Percentiles rank a stretch among this genome's conserved stretches.
Evolutionary conservation across 768 basidiomycete genomes (phyloP).

Genomic region (Clitopilus hobsonii): DNA sequence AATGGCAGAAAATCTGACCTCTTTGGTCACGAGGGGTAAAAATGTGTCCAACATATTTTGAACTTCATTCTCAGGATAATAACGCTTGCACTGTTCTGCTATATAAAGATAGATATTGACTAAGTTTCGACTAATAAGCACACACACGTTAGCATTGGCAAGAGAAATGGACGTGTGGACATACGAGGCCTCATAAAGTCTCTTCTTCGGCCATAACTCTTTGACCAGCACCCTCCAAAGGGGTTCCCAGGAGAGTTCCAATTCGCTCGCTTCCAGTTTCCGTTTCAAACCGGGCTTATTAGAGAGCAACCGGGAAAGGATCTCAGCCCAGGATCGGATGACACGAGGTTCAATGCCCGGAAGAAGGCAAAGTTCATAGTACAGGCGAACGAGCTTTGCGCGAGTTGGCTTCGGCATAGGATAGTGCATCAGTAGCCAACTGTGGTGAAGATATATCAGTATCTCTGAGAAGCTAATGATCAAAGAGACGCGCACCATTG

Average conservation of each 20-base stretch:
- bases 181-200: slow-evolving; percentile 56
- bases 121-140: slow-evolving; percentile 55
- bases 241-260: slow-evolving; percentile 69
- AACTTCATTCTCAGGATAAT: slow-evolving; percentile 63
- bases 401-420: slow-evolving; percentile 67
- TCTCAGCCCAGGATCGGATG: slow-evolving; percentile 72
- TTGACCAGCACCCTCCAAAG: slow-evolving; percentile 73
- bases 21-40: slow-evolving; percentile 64
- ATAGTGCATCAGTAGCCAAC: slow-evolving; percentile 81
- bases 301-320: slow-evolving; percentile 66
- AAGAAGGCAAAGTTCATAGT: slow-evolving; percentile 73
- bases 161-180: slow-evolving; percentile 15
- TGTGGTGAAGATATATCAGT: slow-evolving; percentile 19
- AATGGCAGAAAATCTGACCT: slow-evolving; percentile 38
- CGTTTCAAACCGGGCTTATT: slow-evolving; percentile 61
- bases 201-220: slow-evolving; percentile 70
- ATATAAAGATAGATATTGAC: slow-evolving; percentile 71
- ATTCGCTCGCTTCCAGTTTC: slow-evolving; percentile 62
- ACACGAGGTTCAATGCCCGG: slow-evolving; percentile 74
- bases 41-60: slow-evolving; percentile 68
- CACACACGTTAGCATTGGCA: no score
- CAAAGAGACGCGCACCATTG: slow-evolving; percentile 52
- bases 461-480: background rate
- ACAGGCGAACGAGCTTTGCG: slow-evolving; percentile 66
- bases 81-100: slow-evolving; percentile 68